Conservation (phyloP, 2,329 filamentous ascomycete species). For the Aspergillus spinulosporus region DNA sequence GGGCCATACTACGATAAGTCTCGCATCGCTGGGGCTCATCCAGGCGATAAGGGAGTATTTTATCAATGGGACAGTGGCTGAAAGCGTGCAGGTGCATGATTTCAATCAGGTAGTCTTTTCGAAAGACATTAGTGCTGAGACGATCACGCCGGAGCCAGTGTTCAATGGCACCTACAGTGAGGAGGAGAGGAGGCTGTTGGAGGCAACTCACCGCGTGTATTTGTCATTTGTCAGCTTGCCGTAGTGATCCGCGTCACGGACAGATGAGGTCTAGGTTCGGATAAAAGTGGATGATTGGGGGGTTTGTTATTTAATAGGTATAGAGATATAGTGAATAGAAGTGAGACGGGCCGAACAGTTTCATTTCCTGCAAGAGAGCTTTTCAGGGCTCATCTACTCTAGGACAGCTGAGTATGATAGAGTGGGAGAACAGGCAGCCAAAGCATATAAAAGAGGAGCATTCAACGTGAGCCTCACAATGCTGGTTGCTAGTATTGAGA, state of each 20-base stretch:
- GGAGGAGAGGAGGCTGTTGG: not conserved
- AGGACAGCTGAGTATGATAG: too few species aligned
- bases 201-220: not conserved
- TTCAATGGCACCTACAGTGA: not conserved
- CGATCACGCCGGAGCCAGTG: conserved; percentile 1
- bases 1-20: conserved; percentile 2
- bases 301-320: too few species aligned
- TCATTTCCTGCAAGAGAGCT: too few species aligned
- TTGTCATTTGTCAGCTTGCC: conserved; percentile 5
- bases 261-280: too few species aligned
- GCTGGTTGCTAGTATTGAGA: too few species aligned
- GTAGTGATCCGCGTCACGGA: not conserved
- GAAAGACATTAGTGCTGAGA: not conserved
- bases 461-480: too few species aligned
- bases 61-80: not conserved
- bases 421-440: too few species aligned
- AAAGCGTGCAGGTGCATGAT: not conserved
- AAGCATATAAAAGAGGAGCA: too few species aligned
- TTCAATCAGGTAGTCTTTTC: conserved; percentile 1
- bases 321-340: too few species aligned
- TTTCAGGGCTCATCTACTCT: too few species aligned
- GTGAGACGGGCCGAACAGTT: too few species aligned
- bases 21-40: not conserved
- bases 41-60: not conserved
- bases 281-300: too few species aligned